Evolutionary conservation across 306 rosid genomes (phyloP), one percentile per base, ranked within the genome.

Genomic region (Pachyrhizus erosus): DNA sequence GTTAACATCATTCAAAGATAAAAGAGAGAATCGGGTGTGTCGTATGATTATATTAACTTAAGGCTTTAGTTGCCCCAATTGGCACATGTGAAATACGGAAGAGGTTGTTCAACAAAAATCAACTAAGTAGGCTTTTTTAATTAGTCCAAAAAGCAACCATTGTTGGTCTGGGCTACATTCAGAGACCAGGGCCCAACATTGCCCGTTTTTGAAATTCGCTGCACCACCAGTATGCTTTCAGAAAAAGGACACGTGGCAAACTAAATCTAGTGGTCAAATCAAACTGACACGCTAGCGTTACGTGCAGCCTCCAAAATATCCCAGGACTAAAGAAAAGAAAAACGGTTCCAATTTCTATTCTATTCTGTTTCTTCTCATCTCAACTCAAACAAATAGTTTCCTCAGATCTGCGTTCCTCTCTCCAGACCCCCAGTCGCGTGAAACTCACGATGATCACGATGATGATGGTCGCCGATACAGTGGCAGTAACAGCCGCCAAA

Each of bases 401-500:
- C 24, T 1, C 37, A 54, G 10, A 72, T 64, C 24, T 54, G 3
- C 10, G 15, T 48, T 15, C 1, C 39, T 34, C 75, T 11, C 52
- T 9, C 8, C 15, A n/a, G 5, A 65, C 23, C 42, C 8, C 42
- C 8, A n/a, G 7, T 74, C 21, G 49, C 76, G 66, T 57, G 10
- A 39, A 66, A 42, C 40, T 54, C 79, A 54, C 64, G 72, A 58
- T 67, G 83, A 62, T 75, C 37, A 17, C 80, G 31, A 78, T 71
- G 76, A 71, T 82, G 58, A 91, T 90, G 98, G 86, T 88, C 24
- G 85, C 92, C 37, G 98, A 91, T 61, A 17, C 92, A 7, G 87
- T 88, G 7, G 83, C 90, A 6, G 84, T 85, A 0, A 85, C 86
- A 69, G 74, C 92, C 51, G 58, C 89, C 0, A 89, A 90, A 11